A percentile compares a stretch with the other conserved stretches of the same genome.
Conservation (phyloP, 441 rosid species). For the Melastoma candidum region DNA sequence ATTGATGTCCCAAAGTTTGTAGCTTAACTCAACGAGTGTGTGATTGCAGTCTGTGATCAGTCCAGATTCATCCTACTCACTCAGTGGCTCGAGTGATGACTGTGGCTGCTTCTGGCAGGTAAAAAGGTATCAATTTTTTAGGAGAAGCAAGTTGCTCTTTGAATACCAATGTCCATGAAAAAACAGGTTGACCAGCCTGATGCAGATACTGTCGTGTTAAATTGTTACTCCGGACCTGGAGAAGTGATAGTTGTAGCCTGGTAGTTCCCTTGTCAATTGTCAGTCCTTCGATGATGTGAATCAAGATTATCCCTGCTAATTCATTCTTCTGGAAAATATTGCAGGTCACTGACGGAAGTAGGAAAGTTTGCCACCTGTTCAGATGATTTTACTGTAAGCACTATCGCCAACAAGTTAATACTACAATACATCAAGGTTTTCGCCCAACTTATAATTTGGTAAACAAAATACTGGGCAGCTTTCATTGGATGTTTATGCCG, state of each 20-base stretch:
- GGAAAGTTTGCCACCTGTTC: slow-evolving; percentile 70
- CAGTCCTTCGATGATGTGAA: slow-evolving; percentile 1
- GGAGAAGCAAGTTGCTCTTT: slow-evolving; percentile 9
- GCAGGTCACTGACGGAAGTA: slow-evolving; percentile 54
- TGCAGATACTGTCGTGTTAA: slow-evolving; percentile 46
- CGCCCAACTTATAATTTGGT: not conserved
- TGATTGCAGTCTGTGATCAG: slow-evolving; percentile 65
- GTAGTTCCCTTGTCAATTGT: slow-evolving; percentile 25
- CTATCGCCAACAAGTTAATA: not conserved
- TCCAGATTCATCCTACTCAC: slow-evolving; percentile 66
- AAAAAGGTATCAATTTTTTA: slow-evolving; percentile 3
- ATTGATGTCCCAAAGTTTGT: not conserved
- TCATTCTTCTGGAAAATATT: slow-evolving; percentile 2
- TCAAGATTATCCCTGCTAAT: not conserved
- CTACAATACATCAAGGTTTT: not conserved
- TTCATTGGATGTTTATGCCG: not conserved
- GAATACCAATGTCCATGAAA: not conserved
- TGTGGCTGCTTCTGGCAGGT: slow-evolving; percentile 90
- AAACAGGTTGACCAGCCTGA: slow-evolving; percentile 62
- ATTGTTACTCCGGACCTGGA: slow-evolving; percentile 54
- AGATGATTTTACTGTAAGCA: slow-evolving; percentile 73
- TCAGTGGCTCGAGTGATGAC: slow-evolving; percentile 87
- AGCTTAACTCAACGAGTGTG: slow-evolving; percentile 2
- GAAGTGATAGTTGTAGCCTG: slow-evolving; percentile 93
- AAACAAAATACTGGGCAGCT: not conserved